These are phyloP conservation scores for Aspergillus melleus DNA, from an alignment of 2,329 filamentous ascomycete genomes.

Conservation along the genomic window DNA sequence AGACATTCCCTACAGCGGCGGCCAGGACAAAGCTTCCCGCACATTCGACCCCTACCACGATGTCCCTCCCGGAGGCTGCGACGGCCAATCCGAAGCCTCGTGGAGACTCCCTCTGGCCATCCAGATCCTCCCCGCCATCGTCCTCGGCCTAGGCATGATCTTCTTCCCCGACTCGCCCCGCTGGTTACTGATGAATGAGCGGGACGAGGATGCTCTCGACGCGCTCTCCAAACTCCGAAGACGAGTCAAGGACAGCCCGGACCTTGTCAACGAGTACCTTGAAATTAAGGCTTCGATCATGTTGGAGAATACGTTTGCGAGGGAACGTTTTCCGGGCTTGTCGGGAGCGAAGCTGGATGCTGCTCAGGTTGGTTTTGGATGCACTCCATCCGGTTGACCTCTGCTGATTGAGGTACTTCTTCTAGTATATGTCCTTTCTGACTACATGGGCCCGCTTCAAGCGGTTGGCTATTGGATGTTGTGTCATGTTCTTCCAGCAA, in stretches of 20 bases:
- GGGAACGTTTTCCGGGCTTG: constrained; percentile 29
- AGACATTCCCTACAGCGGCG: constrained; percentile 49
- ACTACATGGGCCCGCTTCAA: constrained; percentile 38
- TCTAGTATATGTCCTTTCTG: constrained; percentile 34
- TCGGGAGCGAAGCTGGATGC: constrained; percentile 31
- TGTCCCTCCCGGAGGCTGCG: constrained; percentile 48
- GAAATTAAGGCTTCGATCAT: constrained; percentile 51
- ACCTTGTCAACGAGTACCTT: constrained; percentile 52
- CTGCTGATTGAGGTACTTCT: background rate
- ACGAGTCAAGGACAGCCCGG: constrained; percentile 45
- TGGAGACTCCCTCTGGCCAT: constrained; percentile 51
- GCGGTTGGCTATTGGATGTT: constrained; percentile 40
- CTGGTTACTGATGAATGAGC: constrained; percentile 52
- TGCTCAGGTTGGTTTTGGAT: constrained; percentile 27
- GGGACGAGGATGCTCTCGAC: constrained; percentile 50
- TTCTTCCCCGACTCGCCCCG: constrained; percentile 60
- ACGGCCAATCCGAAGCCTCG: constrained; percentile 49
- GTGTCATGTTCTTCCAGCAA: constrained; percentile 47
- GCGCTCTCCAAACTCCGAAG: constrained; percentile 51
- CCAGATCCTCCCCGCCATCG: constrained; percentile 45
- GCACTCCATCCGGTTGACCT: background rate
- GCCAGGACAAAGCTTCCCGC: constrained; percentile 38
- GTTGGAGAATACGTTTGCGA: constrained; percentile 35
- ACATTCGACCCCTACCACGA: constrained; percentile 44
- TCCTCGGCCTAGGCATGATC: constrained; percentile 41